Conservation (phyloP, 768 basidiomycete genomes). For the Coprinellus aureogranulatus region DNA sequence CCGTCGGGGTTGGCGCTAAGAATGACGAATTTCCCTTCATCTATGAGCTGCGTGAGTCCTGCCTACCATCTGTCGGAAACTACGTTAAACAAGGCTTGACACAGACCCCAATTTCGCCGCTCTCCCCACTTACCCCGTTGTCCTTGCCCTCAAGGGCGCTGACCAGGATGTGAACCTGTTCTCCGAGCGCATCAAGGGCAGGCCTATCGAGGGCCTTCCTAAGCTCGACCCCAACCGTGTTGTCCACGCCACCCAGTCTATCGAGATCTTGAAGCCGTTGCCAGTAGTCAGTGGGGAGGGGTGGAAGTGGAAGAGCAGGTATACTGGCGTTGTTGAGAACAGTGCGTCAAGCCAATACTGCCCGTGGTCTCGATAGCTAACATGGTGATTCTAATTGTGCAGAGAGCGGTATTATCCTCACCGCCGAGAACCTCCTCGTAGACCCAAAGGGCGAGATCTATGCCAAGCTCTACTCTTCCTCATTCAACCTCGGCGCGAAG, state of each 20-base stretch:
- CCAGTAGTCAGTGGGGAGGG: constrained; percentile 74
- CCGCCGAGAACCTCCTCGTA: constrained; percentile 59
- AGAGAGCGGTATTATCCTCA: constrained; percentile 78
- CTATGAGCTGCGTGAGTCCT: constrained; percentile 65
- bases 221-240: constrained; percentile 65
- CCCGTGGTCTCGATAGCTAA: too few relatives aligned
- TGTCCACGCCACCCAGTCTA: constrained; percentile 77
- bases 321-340: constrained; percentile 77
- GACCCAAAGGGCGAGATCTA: constrained; percentile 59
- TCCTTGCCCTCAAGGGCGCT: constrained; percentile 68
- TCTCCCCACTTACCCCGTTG: constrained; percentile 84
- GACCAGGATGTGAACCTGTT: constrained; percentile 72
- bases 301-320: constrained; percentile 68
- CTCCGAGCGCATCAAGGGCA: constrained; percentile 44
- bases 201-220: constrained; percentile 64
- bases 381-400: too few relatives aligned
- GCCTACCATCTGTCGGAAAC: too few relatives aligned
- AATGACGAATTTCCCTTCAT: constrained; percentile 64
- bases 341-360: constrained; percentile 53
- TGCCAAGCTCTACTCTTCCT: constrained; percentile 66
- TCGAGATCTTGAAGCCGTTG: constrained; percentile 76
- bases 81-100: too few relatives aligned
- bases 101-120: constrained; percentile 56
- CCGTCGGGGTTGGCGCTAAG: constrained; percentile 80
- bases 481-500: constrained; percentile 69